phyloP scores from a whole-genome alignment of 768 basidiomycete species.

The Termitomyces heimii region DNA sequence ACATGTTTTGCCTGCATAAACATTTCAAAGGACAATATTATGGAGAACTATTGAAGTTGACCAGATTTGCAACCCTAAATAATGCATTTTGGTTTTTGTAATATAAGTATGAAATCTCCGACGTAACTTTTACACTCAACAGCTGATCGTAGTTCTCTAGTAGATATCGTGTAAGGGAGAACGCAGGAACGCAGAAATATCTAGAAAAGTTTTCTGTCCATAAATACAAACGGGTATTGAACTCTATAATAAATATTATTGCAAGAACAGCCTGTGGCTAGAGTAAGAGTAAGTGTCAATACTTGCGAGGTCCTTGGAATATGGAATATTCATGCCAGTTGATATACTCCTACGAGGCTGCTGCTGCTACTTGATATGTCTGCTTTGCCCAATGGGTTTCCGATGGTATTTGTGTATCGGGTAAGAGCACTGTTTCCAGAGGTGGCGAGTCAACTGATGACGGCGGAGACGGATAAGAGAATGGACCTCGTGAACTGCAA shows the following conservation, averaged over 20 bases:
- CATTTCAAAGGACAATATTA: no score
- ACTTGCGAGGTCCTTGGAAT: conserved; percentile 5
- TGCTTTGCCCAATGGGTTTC: conserved; percentile 13
- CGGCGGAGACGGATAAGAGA: conserved; percentile 42
- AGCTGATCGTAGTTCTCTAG: neutral
- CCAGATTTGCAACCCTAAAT: no score
- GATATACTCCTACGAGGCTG: conserved; percentile 8
- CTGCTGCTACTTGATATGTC: conserved; percentile 8
- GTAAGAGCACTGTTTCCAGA: conserved; percentile 14
- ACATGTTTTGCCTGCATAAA: no score
- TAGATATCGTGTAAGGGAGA: neutral
- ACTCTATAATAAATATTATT: conserved; percentile 9
- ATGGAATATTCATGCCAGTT: conserved; percentile 4
- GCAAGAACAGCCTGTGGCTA: conserved; percentile 4
- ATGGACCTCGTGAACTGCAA: conserved; percentile 1
- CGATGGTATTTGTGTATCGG: conserved; percentile 9
- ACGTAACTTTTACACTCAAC: neutral
- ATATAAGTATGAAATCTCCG: no score
- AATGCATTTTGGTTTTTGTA: no score
- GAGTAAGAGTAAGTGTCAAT: conserved; percentile 9
- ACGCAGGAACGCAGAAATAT: neutral
- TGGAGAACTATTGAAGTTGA: neutral
- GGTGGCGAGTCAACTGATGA: conserved; percentile 37
- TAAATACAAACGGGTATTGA: conserved; percentile 7
- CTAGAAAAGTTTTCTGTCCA: neutral